phyloP scores from a whole-genome alignment of 1,284 basidiomycete species.

The Jaminaea rosea region DNA sequence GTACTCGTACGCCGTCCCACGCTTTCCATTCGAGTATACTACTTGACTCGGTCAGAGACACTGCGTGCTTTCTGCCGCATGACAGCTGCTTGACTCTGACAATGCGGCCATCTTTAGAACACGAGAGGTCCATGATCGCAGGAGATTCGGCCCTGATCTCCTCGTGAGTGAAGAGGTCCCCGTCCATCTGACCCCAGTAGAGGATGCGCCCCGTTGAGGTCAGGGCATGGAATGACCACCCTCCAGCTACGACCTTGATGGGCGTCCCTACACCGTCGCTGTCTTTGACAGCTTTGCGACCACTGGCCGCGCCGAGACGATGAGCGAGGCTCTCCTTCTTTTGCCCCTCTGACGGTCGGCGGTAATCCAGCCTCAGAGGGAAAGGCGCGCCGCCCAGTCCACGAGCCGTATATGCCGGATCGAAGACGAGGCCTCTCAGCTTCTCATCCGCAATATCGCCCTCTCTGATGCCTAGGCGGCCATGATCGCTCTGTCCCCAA shows the following conservation, averaged over 20 bases:
- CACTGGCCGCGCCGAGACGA: no score
- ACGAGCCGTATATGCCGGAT: no score
- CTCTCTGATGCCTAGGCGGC: conserved; percentile 10
- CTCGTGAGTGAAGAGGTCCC: conserved; percentile 1
- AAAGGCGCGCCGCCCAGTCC: conserved; percentile 19
- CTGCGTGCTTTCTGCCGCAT: conserved; percentile 63
- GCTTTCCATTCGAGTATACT: conserved; percentile 24
- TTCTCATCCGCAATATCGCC: not conserved
- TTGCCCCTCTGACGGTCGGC: no score
- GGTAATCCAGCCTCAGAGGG: conserved; percentile 8
- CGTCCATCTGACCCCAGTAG: conserved; percentile 23
- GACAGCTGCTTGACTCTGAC: conserved; percentile 14
- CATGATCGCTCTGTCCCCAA: conserved; percentile 15
- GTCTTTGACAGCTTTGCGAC: not conserved
- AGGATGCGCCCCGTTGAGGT: conserved; percentile 15
- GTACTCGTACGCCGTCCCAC: no score
- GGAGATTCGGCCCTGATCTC: conserved; percentile 1
- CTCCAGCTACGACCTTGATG: conserved; percentile 20
- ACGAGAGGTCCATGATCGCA: not conserved
- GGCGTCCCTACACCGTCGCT: not conserved
- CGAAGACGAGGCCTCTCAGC: not conserved
- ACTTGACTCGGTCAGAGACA: conserved; percentile 54
- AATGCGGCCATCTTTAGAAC: conserved; percentile 1
- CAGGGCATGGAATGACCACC: conserved; percentile 25
- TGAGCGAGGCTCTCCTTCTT: no score